Base-by-base conservation (phyloP, 371 early-diverging fungal genomes). In the Mucor piriformis region DNA sequence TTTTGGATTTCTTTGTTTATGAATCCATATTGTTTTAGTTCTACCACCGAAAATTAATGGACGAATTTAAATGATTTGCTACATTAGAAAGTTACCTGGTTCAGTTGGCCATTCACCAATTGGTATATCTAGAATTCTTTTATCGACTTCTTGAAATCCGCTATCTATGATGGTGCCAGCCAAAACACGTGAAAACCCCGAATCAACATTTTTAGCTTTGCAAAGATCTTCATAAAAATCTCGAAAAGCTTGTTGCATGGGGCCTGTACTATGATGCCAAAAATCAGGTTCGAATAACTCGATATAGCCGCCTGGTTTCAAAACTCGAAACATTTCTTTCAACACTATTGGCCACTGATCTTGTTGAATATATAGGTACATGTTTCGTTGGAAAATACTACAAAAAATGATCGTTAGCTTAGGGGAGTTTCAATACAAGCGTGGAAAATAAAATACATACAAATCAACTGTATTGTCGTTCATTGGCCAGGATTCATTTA, bases 1-100 rank as follows among this genome's bases (percentile, higher is more conserved):
- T 74, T 74, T 55, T 80, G 73, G 5, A 73, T 68, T 49, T 80
- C 77, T 58, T 77, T 76, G 48, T 80, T 80, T 53, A 80, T 80
- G 24, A 80, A 80, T 2, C 80, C 76, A 66, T 62, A 79, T 38
- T 79, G 76, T 27, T 76, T 79, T 15, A 74, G 60, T 60, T 79
- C 76, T 72, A 66, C 18, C 10, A 42, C 6, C 6, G 34, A 1
- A 33, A 40, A 8, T 6, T 15, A 4, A 24, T 33, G 7, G n/a
- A 5, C 18, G 13, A 10, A 37, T 2, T 6, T 24, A 16, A 46
- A 23, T 34, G 18, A 18, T 25, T 24, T 24, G 6, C 10, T 16
- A 44, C 8, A 46, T 24, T 12, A 24, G 12, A 12, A 24, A 21
- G 20, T 21, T 70, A 73, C 74, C 74, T 53, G 72, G 57, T 44